Evolutionary conservation across 768 basidiomycete species (phyloP), one percentile per base, ranked within the genome.

Genomic region (Neoboletus brunneissimus): DNA sequence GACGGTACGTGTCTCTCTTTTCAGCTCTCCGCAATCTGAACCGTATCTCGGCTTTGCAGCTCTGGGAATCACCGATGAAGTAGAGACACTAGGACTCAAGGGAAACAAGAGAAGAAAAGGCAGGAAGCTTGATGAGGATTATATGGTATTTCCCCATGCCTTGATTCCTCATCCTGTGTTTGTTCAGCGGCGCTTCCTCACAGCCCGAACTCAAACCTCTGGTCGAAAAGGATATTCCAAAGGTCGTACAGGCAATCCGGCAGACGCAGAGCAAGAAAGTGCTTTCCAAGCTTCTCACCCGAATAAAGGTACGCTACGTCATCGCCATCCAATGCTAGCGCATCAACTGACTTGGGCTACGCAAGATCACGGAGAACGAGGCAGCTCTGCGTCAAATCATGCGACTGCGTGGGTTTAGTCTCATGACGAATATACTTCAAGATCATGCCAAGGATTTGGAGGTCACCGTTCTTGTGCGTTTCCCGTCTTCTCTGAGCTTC

Each of bases 101-200:
- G 95, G 95, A 3, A 82, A 63, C 53, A 95, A 87, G 70, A 95
- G 86, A 81, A 94, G 85, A 81, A 96, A 87, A 70, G 81, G 91
- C 48, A 91, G 87, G 80, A 93, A 96, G 71, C 82, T 97, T 27
- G 96, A 95, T 66, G 93, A 97, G 71, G 95, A 98, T 74, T 97
- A 89, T 69, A 81, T 85, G 76, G 94, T 94, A 65, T 63, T 78
- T 64, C 32, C 0, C 3, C 11, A 6, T 27, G 31, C 29, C 34
- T 51, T 31, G 15, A 18, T 35, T n/a, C 32, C 47, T 47, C 32
- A 51, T 43, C 37, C 25, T n/a, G 37, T 38, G 31, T 52, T 41
- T 53, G 48, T 45, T 48, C 38, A 32, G 55, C 38, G 5, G 22
- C n/a, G 11, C 35, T 31, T 53, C 20, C 38, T 45, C 58, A 0